Evolutionary conservation across 2,329 filamentous ascomycete species (phyloP).

Genomic region (Rhinocladiella similis): DNA sequence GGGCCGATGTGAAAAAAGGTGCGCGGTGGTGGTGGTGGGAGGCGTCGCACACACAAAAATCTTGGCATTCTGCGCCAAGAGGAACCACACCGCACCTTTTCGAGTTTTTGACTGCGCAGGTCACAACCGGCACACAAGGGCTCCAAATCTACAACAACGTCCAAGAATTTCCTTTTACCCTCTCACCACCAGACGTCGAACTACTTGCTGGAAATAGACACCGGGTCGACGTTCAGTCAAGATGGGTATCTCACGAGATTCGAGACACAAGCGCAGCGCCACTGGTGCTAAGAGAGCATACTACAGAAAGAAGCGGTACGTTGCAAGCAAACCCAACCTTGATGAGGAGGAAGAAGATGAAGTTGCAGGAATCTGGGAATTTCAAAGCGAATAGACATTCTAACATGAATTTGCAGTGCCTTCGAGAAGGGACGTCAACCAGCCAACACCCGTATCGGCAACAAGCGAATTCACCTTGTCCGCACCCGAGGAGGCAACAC

Average conservation of each 20-base stretch:
- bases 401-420: constrained; percentile 71
- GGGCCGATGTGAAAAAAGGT: too few species aligned
- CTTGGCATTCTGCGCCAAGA: not conserved
- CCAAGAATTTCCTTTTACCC: constrained; percentile 51
- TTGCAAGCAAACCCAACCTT: constrained; percentile 19
- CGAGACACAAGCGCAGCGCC: constrained; percentile 99
- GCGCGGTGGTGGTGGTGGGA: too few species aligned
- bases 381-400: not conserved
- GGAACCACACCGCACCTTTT: too few species aligned
- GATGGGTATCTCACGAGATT: constrained; percentile 99
- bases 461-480: constrained; percentile 95
- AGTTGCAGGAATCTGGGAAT: too few species aligned
- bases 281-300: constrained; percentile 96
- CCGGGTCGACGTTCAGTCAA: constrained; percentile 54
- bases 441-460: constrained; percentile 98
- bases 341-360: too few species aligned
- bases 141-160: too few species aligned
- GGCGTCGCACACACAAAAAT: not conserved
- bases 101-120: too few species aligned
- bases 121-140: too few species aligned
- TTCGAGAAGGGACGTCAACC: constrained; percentile 99
- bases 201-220: not conserved
- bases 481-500: constrained; percentile 98
- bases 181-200: too few species aligned
- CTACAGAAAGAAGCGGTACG: constrained; percentile 68